Conservation (phyloP, 2,329 filamentous ascomycete species). For the Tolypocladium nubicola region DNA sequence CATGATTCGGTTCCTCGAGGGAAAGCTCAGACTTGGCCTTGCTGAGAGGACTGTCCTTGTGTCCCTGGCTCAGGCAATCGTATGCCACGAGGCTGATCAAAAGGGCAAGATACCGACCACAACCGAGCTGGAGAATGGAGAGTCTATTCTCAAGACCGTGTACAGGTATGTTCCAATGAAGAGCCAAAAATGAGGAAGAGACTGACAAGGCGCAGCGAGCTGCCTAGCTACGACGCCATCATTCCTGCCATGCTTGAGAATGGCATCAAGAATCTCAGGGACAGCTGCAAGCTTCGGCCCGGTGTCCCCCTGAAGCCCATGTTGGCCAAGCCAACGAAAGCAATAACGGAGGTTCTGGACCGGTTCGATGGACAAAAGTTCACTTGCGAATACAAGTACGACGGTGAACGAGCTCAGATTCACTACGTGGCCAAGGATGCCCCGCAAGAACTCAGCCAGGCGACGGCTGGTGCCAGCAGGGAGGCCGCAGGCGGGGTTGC, state of each 20-base stretch:
- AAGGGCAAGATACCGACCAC: conserved; percentile 62
- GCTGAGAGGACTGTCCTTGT: conserved; percentile 90
- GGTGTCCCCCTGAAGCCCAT: conserved; percentile 96
- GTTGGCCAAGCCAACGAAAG: conserved; percentile 96
- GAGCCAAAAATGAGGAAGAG: too few species aligned
- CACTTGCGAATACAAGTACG: conserved; percentile 98
- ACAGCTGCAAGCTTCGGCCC: conserved; percentile 83
- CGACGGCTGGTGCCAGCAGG: conserved; percentile 48
- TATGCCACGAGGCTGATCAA: conserved; percentile 67
- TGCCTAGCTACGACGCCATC: conserved; percentile 92
- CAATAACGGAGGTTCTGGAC: conserved; percentile 93
- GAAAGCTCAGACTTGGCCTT: conserved; percentile 82
- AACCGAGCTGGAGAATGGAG: conserved; percentile 70
- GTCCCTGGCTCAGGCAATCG: conserved; percentile 78
- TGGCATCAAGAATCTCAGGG: conserved; percentile 71
- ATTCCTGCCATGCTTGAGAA: conserved; percentile 81
- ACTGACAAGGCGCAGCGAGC: conserved; percentile 46
- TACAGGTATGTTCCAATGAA: conserved; percentile 51
- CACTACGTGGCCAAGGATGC: conserved; percentile 87
- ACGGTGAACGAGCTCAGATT: conserved; percentile 96
- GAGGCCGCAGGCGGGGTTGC: conserved; percentile 65
- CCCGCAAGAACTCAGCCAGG: conserved; percentile 55
- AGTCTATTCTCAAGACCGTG: conserved; percentile 78
- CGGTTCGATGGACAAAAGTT: conserved; percentile 93
- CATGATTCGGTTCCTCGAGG: conserved; percentile 85